Base-by-base conservation (phyloP, 306 rosid species). In the Purshia tridentata region DNA sequence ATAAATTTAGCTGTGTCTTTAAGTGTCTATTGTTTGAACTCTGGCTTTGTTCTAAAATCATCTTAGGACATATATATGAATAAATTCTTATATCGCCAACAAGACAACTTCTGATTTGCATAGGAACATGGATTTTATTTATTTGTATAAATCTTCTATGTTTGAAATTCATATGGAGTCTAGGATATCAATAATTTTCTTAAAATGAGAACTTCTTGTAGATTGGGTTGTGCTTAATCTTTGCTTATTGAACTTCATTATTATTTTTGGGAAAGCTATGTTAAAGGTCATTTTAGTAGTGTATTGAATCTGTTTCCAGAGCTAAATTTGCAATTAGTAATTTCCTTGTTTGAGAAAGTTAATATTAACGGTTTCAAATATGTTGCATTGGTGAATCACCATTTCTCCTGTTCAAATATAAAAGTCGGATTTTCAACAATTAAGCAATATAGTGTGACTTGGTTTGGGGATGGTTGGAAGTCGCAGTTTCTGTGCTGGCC, bases 381-480 rank as follows among this genome's bases (percentile, higher is more conserved):
- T 51, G 48, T 10, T 51, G 42, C 37, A 12, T 51, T 69, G 73
- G 16, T 42, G 68, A 63, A 63, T 19, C 29, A 40, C 49, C 29
- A 41, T 63, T 63, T 39, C 9, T 37, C 29, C 56, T 56, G 19
- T 60, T 50, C 29, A 2, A 2, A 14, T 41, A 9, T 19, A 64
- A 48, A 45, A 18, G 35, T 37, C 41, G 56, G 15, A 23, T 60
- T 57, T 23, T 8, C 14, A 42, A n/a, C 20, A 18, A 16, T 55
- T n/a, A 56, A 62, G 49, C 47, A 70, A 14, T 62, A 48, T 63
- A n/a, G 23, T 50, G 2, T 29, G 15, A 29, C 55, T 49, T 20
- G 63, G 70, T 44, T 63, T 29, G 2, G 35, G 42, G 66, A 61
- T 49, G 59, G 29, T 68, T 51, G 35, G 45, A 50, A 50, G 16